Evolutionary conservation across 73 alveolate genomes (phyloP).

Genomic region (Paraurostyla sp.): DNA sequence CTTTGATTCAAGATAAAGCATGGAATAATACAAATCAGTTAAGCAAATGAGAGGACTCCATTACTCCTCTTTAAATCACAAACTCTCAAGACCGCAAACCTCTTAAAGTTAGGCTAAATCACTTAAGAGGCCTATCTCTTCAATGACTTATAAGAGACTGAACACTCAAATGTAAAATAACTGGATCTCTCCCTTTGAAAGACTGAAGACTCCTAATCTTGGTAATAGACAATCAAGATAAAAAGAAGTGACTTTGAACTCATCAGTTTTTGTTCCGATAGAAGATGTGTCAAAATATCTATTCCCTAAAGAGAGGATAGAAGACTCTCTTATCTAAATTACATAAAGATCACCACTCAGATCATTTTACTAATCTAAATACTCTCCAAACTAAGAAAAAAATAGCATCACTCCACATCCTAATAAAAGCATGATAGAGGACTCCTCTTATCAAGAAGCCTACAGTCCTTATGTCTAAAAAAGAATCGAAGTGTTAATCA

Average conservation of each 20-base stretch:
- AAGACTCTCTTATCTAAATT: not conserved
- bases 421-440: not conserved
- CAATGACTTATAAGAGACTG: not conserved
- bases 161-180: not conserved
- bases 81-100: constrained; percentile 16
- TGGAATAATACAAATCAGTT: not conserved
- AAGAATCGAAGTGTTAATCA: constrained; percentile 9
- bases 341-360: not conserved
- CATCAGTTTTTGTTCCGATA: not conserved
- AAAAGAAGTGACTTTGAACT: not conserved
- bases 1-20: not conserved
- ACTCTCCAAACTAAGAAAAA: not conserved
- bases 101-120: not conserved
- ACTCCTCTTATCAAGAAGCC: constrained; percentile 32
- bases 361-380: not conserved
- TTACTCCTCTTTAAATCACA: not conserved
- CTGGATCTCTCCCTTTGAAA: constrained; percentile 35
- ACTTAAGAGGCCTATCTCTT: not conserved
- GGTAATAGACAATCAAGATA: not conserved
- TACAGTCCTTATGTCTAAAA: constrained; percentile 31
- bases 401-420: not conserved
- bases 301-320: not conserved
- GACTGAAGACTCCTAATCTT: not conserved
- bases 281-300: constrained; percentile 25
- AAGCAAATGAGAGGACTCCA: not conserved